Evolutionary conservation across 2,329 filamentous ascomycete species (phyloP), one percentile per base, ranked within the genome.

Genomic region (Exophiala viscosa): DNA sequence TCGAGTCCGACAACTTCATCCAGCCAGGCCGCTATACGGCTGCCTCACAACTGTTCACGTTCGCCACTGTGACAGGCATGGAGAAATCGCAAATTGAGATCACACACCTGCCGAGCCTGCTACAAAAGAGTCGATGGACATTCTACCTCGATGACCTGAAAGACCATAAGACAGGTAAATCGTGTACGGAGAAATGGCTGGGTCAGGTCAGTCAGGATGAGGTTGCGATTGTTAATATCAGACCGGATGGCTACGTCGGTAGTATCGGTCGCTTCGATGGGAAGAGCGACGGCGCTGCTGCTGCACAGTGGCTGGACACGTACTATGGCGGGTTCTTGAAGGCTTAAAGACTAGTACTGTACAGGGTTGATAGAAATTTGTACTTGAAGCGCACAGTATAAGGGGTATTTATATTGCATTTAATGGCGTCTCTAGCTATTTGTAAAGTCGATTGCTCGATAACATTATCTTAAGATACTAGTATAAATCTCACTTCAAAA

Each of bases 221-320:
- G 59, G 78, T 86, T 5, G 82, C 80, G 3, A 78, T 89, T 36
- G 73, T 85, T 36, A 84, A 86, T 61, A 83, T 90, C 1, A 76
- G 86, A 4, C 86, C 86, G 0, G 86, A 90, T 67, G 86, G 86
- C 9, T 90, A 89, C 65, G 81, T 89, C 3, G 86, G 86, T 1
- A 82, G 77, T n/a, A 69, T 87, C 18, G 72, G 76, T 6, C 57
- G 68, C 2, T 80, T 72, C 61, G 57, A 63, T 10, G 55, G 61
- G 17, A 65, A 63, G 1, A 65, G 58, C 17, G 60, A 54, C 18
- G 64, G 67, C 4, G 66, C 57, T 13, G 72, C 67, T 0, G 75
- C 74, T 1, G 67, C 67, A 2, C 48, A 58, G 23, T 80, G 76
- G 76, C 61, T 81, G 60, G 73, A 80, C 56, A 61, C 67, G 5